Conservation (phyloP, 345 rosid species). For the Alliaria petiolata region DNA sequence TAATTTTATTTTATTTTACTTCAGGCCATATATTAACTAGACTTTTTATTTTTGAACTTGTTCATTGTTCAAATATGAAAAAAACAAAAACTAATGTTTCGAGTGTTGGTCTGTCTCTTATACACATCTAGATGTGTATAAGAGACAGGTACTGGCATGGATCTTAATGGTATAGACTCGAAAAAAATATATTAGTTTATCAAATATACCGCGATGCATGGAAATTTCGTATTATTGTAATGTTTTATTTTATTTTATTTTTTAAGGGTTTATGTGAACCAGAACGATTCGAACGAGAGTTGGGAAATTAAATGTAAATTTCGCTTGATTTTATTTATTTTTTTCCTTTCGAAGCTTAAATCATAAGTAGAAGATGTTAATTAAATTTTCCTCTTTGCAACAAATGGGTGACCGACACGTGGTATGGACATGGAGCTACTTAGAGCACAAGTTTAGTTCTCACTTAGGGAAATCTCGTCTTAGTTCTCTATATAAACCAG, state of each 20-base stretch:
- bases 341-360: neutral
- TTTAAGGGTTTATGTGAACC: neutral
- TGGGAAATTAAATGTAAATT: neutral
- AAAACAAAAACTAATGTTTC: no score
- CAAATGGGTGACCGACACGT: neutral
- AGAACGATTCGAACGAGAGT: neutral
- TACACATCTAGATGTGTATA: no score
- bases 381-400: neutral
- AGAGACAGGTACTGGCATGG: no score
- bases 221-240: neutral
- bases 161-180: no score
- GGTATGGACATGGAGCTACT: neutral
- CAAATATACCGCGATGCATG: neutral
- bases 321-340: neutral
- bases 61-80: no score
- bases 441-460: neutral
- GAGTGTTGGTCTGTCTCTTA: no score
- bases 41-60: neutral
- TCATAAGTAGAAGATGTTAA: neutral
- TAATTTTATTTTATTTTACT: neutral
- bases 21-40: neutral
- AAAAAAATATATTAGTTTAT: neutral
- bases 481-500: neutral
- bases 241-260: neutral
- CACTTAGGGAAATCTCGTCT: neutral